A percentile compares a stretch with the other conserved stretches of the same genome.
phyloP scores from a whole-genome alignment of 2,329 filamentous ascomycete genomes.

The Intubia oerlemansii region DNA sequence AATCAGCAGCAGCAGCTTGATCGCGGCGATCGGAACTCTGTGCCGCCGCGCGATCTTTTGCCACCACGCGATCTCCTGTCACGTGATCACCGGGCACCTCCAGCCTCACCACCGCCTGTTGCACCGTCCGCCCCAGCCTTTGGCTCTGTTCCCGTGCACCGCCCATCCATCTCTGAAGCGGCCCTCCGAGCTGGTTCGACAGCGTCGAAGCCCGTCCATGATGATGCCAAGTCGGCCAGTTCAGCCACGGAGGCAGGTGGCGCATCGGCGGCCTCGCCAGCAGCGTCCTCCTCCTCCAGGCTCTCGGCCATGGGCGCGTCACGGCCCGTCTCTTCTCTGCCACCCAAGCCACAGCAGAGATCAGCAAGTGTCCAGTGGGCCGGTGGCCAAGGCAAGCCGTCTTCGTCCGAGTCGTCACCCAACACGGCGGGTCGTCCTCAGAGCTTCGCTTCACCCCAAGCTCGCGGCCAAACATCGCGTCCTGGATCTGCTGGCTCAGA shows the following conservation, averaged over 20 bases:
- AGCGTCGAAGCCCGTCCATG: too few species aligned
- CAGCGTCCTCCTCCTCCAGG: too few species aligned
- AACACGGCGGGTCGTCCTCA: slow-evolving; percentile 26
- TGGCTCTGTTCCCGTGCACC: slow-evolving; percentile 30
- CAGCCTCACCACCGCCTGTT: slow-evolving; percentile 33
- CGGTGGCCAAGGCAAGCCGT: slow-evolving; percentile 24
- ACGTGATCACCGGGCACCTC: too few species aligned
- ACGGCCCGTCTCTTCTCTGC: too few species aligned
- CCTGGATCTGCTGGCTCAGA: slow-evolving; percentile 16
- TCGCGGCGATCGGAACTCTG: too few species aligned
- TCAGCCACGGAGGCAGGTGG: too few species aligned
- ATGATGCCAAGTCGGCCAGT: too few species aligned
- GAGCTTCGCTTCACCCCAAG: slow-evolving; percentile 23
- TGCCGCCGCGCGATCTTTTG: slow-evolving; percentile 24
- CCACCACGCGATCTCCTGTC: slow-evolving; percentile 21
- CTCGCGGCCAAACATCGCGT: slow-evolving; percentile 13
- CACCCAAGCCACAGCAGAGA: slow-evolving; percentile 13
- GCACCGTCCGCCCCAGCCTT: slow-evolving; percentile 37
- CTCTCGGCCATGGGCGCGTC: too few species aligned
- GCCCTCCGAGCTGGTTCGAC: too few species aligned
- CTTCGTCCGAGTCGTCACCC: slow-evolving; percentile 27
- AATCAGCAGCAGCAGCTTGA: too few species aligned
- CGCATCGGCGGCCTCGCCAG: too few species aligned
- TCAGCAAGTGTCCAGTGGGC: slow-evolving; percentile 39
- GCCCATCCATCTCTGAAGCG: slow-evolving; percentile 15